phyloP scores from a whole-genome alignment of 768 basidiomycete species.

The Naganishia vaughanmartiniae region DNA sequence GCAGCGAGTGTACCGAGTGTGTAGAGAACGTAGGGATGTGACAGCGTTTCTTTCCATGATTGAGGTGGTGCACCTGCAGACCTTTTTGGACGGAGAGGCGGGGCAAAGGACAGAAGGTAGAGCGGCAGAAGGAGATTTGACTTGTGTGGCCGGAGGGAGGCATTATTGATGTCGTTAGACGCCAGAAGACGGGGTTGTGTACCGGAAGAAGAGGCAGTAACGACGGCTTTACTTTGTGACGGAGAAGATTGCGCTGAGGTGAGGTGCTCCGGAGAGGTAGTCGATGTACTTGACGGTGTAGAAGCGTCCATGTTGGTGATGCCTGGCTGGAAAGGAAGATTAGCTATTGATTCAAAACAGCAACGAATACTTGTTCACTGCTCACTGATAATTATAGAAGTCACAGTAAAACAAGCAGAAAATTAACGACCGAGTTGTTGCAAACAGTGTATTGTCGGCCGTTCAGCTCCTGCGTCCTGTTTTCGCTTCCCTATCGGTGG shows the following conservation, averaged over 20 bases:
- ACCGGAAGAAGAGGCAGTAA: constrained; percentile 7
- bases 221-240: constrained; percentile 3
- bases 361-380: no score
- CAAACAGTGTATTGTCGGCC: no score
- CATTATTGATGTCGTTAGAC: constrained; percentile 9
- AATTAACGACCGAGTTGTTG: no score
- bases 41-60: constrained; percentile 30
- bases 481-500: no score
- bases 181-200: constrained; percentile 7
- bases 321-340: no score
- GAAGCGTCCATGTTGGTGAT: background rate
- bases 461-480: no score
- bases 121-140: constrained; percentile 36
- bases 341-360: no score
- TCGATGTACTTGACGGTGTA: background rate
- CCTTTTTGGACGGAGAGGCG: constrained; percentile 27
- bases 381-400: no score
- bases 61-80: constrained; percentile 16
- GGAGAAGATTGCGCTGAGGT: background rate
- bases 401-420: no score
- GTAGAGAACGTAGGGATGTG: constrained; percentile 38
- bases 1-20: constrained; percentile 37
- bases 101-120: constrained; percentile 42
- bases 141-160: constrained; percentile 30
- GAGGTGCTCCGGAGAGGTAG: background rate